Evolutionary conservation across 1,284 basidiomycete species (phyloP).

Genomic region (Ustilago esculenta): DNA sequence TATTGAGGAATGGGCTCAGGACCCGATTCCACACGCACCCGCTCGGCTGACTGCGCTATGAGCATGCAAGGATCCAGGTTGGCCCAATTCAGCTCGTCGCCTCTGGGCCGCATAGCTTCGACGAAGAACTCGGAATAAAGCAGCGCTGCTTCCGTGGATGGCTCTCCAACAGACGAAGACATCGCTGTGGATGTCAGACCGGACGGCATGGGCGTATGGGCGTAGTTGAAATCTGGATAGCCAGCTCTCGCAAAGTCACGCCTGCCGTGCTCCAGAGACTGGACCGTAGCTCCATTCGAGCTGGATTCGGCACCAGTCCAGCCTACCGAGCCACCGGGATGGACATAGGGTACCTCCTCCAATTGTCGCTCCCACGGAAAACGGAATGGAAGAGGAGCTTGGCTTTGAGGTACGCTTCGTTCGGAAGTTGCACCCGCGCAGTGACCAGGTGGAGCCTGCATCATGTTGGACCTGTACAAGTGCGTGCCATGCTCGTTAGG

Average conservation of each 20-base stretch:
- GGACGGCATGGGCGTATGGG: not conserved
- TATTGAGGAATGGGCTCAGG: not conserved
- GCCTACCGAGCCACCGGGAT: not conserved
- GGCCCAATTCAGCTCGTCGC: constrained; percentile 3
- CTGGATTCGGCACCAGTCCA: not conserved
- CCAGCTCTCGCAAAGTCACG: not conserved
- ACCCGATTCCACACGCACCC: constrained; percentile 19
- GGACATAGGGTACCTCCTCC: not conserved
- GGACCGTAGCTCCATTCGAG: not conserved
- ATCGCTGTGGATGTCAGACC: not conserved
- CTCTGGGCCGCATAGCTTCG: constrained; percentile 4
- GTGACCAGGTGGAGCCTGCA: not conserved
- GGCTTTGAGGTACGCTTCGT: not conserved
- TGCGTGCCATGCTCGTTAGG: not conserved
- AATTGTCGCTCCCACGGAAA: constrained; percentile 21
- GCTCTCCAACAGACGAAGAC: not conserved
- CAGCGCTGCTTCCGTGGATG: constrained; percentile 2
- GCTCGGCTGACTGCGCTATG: constrained; percentile 15
- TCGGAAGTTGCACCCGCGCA: not conserved
- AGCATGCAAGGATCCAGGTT: constrained; percentile 21
- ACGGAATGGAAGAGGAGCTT: not conserved
- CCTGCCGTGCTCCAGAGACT: constrained; percentile 1
- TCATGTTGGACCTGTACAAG: constrained; percentile 5
- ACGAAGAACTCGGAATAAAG: constrained; percentile 35
- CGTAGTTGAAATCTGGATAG: not conserved